phyloP scores from a whole-genome alignment of 169 alveolate species.

The Eimeria acervulina region DNA sequence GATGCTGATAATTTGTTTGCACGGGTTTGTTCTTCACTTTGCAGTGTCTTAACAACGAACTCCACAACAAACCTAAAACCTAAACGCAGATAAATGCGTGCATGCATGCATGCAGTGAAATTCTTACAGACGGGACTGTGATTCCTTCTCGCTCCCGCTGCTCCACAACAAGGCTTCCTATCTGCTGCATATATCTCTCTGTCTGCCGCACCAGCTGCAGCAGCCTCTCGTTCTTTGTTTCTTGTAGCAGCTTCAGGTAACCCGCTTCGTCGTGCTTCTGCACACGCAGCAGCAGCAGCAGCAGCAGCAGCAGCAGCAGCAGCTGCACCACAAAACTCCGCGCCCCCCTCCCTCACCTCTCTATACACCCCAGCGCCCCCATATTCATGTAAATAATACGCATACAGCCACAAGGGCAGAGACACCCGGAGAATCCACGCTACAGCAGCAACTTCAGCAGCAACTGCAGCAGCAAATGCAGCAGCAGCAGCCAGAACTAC shows the following conservation, averaged over 20 bases:
- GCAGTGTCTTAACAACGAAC: neutral
- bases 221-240: constrained; percentile 96
- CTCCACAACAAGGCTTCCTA: constrained; percentile 95
- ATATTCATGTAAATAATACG: too few relatives aligned
- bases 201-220: constrained; percentile 96
- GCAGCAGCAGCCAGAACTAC: neutral
- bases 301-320: neutral
- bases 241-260: constrained; percentile 93
- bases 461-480: constrained; percentile 6
- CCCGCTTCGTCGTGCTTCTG: constrained; percentile 95
- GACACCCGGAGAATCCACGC: neutral
- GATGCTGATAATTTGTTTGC: too few relatives aligned
- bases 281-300: neutral
- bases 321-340: neutral
- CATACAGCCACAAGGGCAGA: neutral
- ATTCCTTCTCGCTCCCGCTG: constrained; percentile 91
- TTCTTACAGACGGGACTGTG: constrained; percentile 29
- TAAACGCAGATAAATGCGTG: neutral
- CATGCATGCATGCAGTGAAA: neutral
- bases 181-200: constrained; percentile 94
- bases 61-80: too few relatives aligned
- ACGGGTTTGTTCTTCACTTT: neutral
- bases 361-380: neutral
- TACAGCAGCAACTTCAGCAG: neutral
- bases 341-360: neutral